phyloP scores from a whole-genome alignment of 2,329 filamentous ascomycete genomes.

The Ceratocystis smalleyi region DNA sequence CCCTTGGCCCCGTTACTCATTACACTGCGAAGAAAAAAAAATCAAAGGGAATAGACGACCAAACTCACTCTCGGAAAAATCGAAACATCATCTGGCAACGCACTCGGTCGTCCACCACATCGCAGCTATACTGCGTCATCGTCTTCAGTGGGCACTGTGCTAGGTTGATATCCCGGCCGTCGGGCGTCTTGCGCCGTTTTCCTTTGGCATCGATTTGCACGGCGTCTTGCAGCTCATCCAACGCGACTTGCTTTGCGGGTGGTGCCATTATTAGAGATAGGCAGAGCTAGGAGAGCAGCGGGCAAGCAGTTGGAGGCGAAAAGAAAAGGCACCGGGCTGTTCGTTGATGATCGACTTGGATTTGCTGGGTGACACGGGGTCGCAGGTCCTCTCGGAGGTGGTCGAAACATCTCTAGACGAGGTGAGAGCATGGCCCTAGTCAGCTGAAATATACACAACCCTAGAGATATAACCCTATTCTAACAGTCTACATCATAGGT shows the following conservation, averaged over 20 bases:
- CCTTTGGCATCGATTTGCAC: conserved; percentile 35
- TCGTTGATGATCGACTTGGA: conserved; percentile 21
- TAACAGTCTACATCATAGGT: conserved; percentile 20
- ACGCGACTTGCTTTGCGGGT: conserved; percentile 39
- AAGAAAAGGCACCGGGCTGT: background rate
- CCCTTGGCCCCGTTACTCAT: background rate
- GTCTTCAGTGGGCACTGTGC: conserved; percentile 39
- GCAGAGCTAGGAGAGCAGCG: background rate
- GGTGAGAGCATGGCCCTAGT: conserved; percentile 29
- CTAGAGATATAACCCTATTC: conserved; percentile 21
- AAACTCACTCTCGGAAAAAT: conserved; percentile 42
- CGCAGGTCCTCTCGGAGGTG: conserved; percentile 37
- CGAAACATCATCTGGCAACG: conserved; percentile 43
- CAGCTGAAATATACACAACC: conserved; percentile 11
- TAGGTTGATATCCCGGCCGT: conserved; percentile 32
- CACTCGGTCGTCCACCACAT: conserved; percentile 34
- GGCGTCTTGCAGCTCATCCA: conserved; percentile 33
- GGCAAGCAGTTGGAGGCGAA: background rate
- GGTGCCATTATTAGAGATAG: conserved; percentile 36
- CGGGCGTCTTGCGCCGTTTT: conserved; percentile 33
- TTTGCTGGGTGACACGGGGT: conserved; percentile 30
- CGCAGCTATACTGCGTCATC: conserved; percentile 47
- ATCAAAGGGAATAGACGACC: background rate
- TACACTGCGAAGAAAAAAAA: no score
- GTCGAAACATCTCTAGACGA: conserved; percentile 44